Evolutionary conservation across 352 stramenopile genomes (phyloP), one percentile per base, ranked within the genome.

Genomic region (Pythium utonaiense): DNA sequence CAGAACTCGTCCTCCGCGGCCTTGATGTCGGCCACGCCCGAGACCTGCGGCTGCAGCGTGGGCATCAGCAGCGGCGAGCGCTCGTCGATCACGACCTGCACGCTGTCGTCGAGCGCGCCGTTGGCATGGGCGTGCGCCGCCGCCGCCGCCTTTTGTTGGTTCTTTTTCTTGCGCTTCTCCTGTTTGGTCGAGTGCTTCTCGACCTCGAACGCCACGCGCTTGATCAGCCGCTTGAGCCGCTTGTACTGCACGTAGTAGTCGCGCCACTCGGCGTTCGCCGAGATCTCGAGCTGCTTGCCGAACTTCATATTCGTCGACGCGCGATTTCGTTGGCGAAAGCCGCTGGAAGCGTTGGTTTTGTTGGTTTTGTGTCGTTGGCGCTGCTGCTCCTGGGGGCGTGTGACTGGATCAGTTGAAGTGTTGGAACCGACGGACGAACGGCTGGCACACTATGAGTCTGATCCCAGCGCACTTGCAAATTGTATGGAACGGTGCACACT

Each of bases 241-340:
- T 95, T 96, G 70, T 97, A 97, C 72, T 96, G 85, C 69, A 96
- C 89, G 66, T 96, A 95, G 65, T 91, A 75, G 62, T 93, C 85
- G 66, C 88, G 88, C 84, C 86, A 96, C 52, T 88, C 83, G n/a
- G 83, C 80, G 57, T 93, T 94, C 17, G 83, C 87, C 57, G 80
- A 91, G 53, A 93, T 83, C 79, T 97, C 83, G 27, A 97, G 80
- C 69, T 96, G 88, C 74, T 96, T 97, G 74, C 89, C 89, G 74
- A 96, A 97, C 75, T 97, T 97, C 89, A 97, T 97, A 53, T 25
- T 45, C 16, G 17, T 13, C 31, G 10, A 19, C 38, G 34, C 16
- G 1, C 12, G 34, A 19, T 28, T 8, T 6, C 10, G 42, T 4
- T 55, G 44, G 14, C 16, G 8, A 22, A 44, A n/a, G n/a, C n/a